These are phyloP conservation scores for Apophysomyces sp. DNA, from an alignment of 371 early-diverging fungal species.

Conservation along the genomic window DNA sequence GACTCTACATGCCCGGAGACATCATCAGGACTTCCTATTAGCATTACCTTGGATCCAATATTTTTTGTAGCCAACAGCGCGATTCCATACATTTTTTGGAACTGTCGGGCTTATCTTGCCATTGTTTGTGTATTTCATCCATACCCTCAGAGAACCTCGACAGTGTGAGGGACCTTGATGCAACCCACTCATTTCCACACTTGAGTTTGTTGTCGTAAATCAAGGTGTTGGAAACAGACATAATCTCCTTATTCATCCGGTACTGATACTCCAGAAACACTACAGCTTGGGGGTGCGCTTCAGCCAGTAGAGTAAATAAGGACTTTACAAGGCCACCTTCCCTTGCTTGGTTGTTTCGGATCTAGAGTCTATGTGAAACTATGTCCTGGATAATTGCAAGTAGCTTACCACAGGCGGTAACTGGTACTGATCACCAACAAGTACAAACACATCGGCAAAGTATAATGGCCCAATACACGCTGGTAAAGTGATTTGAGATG, in stretches of 20 bases:
- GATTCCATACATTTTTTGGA: not conserved
- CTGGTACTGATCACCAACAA: slow-evolving; percentile 99
- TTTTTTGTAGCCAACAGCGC: slow-evolving; percentile 64
- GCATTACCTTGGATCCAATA: slow-evolving; percentile 67
- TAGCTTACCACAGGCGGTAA: slow-evolving; percentile 90
- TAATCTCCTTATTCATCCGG: slow-evolving; percentile 95
- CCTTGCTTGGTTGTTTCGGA: slow-evolving; percentile 52
- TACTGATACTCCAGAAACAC: slow-evolving; percentile 89
- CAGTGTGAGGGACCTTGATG: slow-evolving; percentile 48
- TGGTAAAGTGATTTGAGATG: slow-evolving; percentile 96
- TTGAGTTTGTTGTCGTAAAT: slow-evolving; percentile 81
- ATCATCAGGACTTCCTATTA: not conserved
- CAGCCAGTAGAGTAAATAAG: slow-evolving; percentile 79
- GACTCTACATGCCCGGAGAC: not conserved
- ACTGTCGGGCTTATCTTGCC: not conserved
- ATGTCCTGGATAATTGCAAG: not conserved
- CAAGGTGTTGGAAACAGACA: slow-evolving; percentile 84
- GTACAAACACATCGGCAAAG: slow-evolving; percentile 82
- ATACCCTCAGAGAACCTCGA: slow-evolving; percentile 41
- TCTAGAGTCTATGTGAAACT: slow-evolving; percentile 27
- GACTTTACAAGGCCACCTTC: slow-evolving; percentile 57
- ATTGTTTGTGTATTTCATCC: slow-evolving; percentile 13
- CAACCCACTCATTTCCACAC: slow-evolving; percentile 75
- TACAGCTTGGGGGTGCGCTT: slow-evolving; percentile 80
- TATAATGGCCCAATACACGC: slow-evolving; percentile 91